phyloP scores from a whole-genome alignment of 495 filamentous ascomycete species.

The Neurospora hispaniola region DNA sequence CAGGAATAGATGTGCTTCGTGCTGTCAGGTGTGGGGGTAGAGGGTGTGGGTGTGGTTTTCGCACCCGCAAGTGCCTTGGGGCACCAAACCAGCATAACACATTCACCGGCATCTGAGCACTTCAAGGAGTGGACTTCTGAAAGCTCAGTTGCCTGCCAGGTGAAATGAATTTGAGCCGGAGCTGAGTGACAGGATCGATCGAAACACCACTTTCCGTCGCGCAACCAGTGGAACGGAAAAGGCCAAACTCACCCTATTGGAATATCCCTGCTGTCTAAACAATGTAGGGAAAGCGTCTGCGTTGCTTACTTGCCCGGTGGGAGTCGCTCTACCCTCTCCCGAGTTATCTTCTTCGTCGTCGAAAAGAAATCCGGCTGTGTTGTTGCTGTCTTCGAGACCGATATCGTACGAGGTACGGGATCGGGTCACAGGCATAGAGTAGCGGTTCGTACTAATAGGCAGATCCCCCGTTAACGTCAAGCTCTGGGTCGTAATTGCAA shows the following conservation, averaged over 20 bases:
- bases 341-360: constrained; percentile 62
- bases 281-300: constrained; percentile 77
- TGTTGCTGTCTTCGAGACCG: constrained; percentile 52
- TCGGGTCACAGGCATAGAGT: constrained; percentile 78
- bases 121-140: not conserved
- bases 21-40: not conserved
- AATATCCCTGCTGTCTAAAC: constrained; percentile 56
- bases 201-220: not conserved
- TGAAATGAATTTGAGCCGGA: not conserved
- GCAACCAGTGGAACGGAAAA: constrained; percentile 2
- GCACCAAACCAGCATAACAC: not conserved
- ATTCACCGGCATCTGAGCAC: not conserved
- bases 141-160: not conserved
- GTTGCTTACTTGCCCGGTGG: constrained; percentile 41
- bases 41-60: not conserved
- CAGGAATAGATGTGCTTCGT: not conserved
- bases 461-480: constrained; percentile 9
- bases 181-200: not conserved
- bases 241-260: constrained; percentile 53
- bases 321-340: constrained; percentile 46
- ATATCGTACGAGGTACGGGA: constrained; percentile 47
- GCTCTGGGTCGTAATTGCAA: not conserved
- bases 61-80: not conserved
- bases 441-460: constrained; percentile 57
- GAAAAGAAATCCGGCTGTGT: constrained; percentile 75